Base-by-base conservation (phyloP, 148 eudicot species). In the Selenicereus undatus region DNA sequence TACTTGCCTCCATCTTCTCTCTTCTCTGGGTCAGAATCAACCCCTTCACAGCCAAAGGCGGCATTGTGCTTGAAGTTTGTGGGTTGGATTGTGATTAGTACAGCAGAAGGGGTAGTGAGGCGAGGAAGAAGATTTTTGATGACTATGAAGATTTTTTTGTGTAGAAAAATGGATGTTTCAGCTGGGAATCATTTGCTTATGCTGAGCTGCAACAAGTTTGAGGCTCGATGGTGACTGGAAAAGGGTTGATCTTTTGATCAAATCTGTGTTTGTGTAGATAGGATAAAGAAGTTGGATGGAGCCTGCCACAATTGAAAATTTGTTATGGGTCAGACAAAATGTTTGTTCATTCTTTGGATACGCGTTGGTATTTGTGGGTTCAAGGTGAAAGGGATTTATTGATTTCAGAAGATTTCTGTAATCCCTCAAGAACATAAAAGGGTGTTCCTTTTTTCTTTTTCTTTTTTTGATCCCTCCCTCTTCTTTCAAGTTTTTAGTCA, bases 11-110 rank as follows among this genome's bases (percentile, higher is more conserved):
- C 5, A 96, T 96, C 75, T 89, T 93, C 50, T 90, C 98, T 8
- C 90, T 96, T 50, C 88, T 96, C 5, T 96, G 99, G 99, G 99
- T 96, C 35, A 82, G 99, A 62, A 81, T 96, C 80, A 90, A 96
- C 84, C 99, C 99, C 4, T 96, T 96, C 52, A 80, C 93, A 18
- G 32, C 87, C 26, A 92, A 81, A 82, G 94, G 89, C 20, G 98
- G 93, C 1, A 83, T 91, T 24, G 94, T 91, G 35, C 89, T 96
- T 39, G 99, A 96, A 87, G 93, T 92, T 24, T 96, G 99, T 81
- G 99, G 99, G 64, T 87, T 96, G 91, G 90, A 93, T 81, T 96
- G 99, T 84, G 82, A 91, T 83, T 96, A 80, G 87, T 70, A 83
- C 78, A 71, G 42, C 2, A 56, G 26, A 56, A 22, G 21, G 5